Evolutionary conservation across 2,329 filamentous ascomycete species (phyloP).

Genomic region (Mollisia scopiformis): DNA sequence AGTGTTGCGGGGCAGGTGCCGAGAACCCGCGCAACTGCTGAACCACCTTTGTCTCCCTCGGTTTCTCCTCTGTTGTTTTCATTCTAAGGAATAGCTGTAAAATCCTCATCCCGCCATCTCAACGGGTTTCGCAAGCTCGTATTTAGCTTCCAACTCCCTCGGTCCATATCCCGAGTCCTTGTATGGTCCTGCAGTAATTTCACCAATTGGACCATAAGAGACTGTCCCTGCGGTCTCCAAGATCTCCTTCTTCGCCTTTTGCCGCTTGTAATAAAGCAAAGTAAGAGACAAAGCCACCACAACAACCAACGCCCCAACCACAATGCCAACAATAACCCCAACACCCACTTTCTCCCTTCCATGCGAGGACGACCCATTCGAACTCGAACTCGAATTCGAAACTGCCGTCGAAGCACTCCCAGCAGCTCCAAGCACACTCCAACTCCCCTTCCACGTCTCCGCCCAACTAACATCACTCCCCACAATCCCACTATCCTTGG

Average conservation of each 20-base stretch:
- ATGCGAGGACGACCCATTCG: background rate
- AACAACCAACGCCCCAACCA: background rate
- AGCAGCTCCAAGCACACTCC: background rate
- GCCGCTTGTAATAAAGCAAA: background rate
- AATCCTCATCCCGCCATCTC: background rate
- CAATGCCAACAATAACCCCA: background rate
- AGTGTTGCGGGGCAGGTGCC: too few species aligned
- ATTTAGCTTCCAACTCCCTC: background rate
- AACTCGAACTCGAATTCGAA: background rate
- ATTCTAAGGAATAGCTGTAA: too few species aligned
- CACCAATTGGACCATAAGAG: background rate
- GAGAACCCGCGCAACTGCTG: too few species aligned
- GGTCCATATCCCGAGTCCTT: background rate
- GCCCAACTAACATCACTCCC: background rate
- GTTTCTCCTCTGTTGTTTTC: too few species aligned
- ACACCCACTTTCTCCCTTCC: background rate
- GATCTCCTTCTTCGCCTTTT: too few species aligned
- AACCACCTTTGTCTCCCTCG: too few species aligned
- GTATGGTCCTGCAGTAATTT: background rate
- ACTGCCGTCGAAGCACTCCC: background rate
- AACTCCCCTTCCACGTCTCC: background rate
- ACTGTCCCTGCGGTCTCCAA: too few species aligned
- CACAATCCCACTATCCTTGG: conserved; percentile 16
- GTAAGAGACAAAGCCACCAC: background rate
- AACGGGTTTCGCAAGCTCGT: background rate